Evolutionary conservation across 2,329 filamentous ascomycete genomes (phyloP).

Genomic region (Diplodia intermedia): DNA sequence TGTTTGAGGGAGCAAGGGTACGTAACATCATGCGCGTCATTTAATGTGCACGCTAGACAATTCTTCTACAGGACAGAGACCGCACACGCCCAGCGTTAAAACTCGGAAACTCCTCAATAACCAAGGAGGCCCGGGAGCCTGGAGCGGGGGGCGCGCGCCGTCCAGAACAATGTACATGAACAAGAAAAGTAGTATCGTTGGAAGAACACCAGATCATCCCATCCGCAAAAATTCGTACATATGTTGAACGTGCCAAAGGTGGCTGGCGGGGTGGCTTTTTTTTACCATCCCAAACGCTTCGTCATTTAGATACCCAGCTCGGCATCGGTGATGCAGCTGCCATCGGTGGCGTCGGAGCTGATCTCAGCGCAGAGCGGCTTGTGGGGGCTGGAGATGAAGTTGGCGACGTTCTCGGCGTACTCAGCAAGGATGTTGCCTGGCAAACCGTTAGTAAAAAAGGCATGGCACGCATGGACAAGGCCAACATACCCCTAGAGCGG

Average conservation of each 20-base stretch:
- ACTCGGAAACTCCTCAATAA: not conserved
- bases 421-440: slow-evolving; percentile 62
- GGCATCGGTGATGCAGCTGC: slow-evolving; percentile 29
- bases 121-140: not conserved
- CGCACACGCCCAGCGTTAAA: not conserved
- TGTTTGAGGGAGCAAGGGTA: not conserved
- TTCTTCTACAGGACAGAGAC: slow-evolving; percentile 15
- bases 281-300: slow-evolving; percentile 2
- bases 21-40: slow-evolving; percentile 23
- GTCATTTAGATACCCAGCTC: slow-evolving; percentile 24
- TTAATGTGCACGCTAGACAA: slow-evolving; percentile 15
- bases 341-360: slow-evolving; percentile 11
- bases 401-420: slow-evolving; percentile 60
- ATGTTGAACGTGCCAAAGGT: slow-evolving; percentile 8
- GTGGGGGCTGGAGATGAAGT: slow-evolving; percentile 15
- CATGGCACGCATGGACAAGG: not conserved
- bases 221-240: not conserved
- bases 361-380: slow-evolving; percentile 31
- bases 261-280: not conserved
- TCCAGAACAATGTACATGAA: slow-evolving; percentile 25
- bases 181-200: not conserved
- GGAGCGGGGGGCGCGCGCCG: not conserved
- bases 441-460: slow-evolving; percentile 37
- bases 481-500: slow-evolving; percentile 66
- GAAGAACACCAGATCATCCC: slow-evolving; percentile 3